Evolutionary conservation across 73 alveolate genomes (phyloP), one percentile per base, ranked within the genome.

Genomic region (Symbiodinium natans): DNA sequence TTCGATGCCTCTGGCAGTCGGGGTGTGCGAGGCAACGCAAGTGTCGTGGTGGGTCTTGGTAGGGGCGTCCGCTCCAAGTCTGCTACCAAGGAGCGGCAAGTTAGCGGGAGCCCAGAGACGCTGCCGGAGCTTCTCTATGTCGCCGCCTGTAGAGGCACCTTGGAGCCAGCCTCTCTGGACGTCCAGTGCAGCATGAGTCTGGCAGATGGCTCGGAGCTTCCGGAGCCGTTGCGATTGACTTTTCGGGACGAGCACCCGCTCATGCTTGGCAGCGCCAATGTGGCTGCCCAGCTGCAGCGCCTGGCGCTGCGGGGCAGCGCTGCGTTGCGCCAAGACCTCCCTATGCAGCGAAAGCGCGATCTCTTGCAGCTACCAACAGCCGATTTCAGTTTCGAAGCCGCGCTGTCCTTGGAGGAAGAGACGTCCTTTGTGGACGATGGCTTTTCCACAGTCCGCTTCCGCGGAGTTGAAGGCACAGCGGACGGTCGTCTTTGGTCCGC

Each of bases 381-480:
- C 1, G 41, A 68, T 29, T 71, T 90, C 52, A 21, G 39, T 17
- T 90, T 90, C 68, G 77, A 90, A 23, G 46, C 88, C 38, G 77
- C 88, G 15, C 43, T 90, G 88, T 82, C 48, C 23, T 31, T 90
- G 75, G 97, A 90, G 54, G 88, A 90, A 88, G 97, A 90, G 77
- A 90, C 97, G 31, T 90, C 97, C 40, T 90, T 90, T 42, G 77
- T 90, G 87, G 97, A 90, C n/a, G 97, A 90, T 73, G 97, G 97
- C 3, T 71, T 41, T 73, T 40, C 97, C 54, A 90, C 97, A 2
- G 77, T 63, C 31, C 31, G 36, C 31, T 63, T 63, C 77, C 77
- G 77, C 77, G 77, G 77, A 63, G 77, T 63, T 63, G 77, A 63
- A 63, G 77, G 77, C 42, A 73, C 46, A 31, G 87, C 88, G 7